Percentiles rank a stretch among this genome's conserved stretches.
These are phyloP conservation scores for Cercospora sesami DNA, from an alignment of 2,329 filamentous ascomycete species.

Conservation along the genomic window DNA sequence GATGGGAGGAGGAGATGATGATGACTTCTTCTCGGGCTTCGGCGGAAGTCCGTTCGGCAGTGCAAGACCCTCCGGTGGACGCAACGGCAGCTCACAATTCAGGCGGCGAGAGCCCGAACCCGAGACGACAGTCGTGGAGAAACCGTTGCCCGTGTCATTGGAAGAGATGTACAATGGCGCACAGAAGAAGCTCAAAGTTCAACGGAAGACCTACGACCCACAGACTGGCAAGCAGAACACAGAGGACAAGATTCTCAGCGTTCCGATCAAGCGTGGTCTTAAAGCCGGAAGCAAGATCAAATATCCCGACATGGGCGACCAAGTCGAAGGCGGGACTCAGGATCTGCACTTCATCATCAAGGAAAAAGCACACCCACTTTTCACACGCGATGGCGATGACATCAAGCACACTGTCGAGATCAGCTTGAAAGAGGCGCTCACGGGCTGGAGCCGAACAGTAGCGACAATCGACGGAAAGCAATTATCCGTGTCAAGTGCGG, in stretches of 20 bases:
- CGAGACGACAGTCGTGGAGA: constrained; percentile 88
- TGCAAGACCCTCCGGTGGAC: constrained; percentile 48
- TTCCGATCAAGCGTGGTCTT: constrained; percentile 91
- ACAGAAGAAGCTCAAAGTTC: constrained; percentile 98
- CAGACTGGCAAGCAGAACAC: constrained; percentile 77
- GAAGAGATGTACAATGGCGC: constrained; percentile 86
- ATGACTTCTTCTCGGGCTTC: constrained; percentile 52
- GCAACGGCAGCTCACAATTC: constrained; percentile 39
- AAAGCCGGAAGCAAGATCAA: constrained; percentile 99
- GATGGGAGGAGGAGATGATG: constrained; percentile 50
- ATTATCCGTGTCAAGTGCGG: constrained; percentile 73
- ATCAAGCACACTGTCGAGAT: constrained; percentile 76
- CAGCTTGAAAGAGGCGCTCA: constrained; percentile 88
- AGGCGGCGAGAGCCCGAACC: constrained; percentile 61
- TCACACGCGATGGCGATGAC: constrained; percentile 85
- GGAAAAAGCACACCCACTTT: constrained; percentile 88
- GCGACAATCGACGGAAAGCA: constrained; percentile 91
- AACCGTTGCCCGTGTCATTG: constrained; percentile 73
- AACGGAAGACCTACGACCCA: constrained; percentile 87
- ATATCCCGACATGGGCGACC: constrained; percentile 95
- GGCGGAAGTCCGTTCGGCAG: constrained; percentile 44
- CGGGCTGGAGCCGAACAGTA: constrained; percentile 89
- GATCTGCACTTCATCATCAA: constrained; percentile 93
- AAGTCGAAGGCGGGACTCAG: constrained; percentile 92
- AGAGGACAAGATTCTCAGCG: constrained; percentile 87